These are phyloP conservation scores for Parietichytrium sp. DNA, from an alignment of 108 stramenopile species.

Conservation along the genomic window DNA sequence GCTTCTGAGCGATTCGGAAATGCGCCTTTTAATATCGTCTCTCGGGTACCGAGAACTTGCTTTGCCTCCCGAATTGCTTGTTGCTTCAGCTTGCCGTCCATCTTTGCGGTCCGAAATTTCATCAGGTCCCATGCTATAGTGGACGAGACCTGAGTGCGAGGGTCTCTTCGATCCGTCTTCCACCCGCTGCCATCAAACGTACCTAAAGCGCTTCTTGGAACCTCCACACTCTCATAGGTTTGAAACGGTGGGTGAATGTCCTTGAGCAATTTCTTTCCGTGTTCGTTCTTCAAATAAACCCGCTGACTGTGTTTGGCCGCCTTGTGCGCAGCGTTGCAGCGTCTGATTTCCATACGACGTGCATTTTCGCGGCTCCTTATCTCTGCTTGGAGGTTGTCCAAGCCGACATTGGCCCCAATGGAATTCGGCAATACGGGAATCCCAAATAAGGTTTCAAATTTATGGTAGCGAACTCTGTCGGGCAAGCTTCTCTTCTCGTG, in stretches of 20 bases:
- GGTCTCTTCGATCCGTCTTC: no score
- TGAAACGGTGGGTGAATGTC: not conserved
- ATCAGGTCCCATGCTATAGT: no score
- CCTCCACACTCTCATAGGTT: not conserved
- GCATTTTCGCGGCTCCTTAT: not conserved
- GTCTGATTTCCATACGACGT: not conserved
- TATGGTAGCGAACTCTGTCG: not conserved
- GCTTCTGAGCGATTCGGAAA: no score
- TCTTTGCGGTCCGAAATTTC: no score
- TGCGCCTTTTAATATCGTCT: no score
- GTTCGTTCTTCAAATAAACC: not conserved
- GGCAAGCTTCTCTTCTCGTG: not conserved
- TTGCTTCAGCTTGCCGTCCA: not conserved
- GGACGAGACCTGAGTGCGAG: no score
- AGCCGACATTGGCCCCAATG: not conserved
- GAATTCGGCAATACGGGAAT: constrained; percentile 12
- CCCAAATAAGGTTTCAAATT: constrained; percentile 10
- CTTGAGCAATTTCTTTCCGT: not conserved
- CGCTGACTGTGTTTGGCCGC: constrained; percentile 1
- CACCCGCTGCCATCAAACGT: no score
- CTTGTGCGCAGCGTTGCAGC: not conserved
- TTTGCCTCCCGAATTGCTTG: not conserved
- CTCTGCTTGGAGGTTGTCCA: not conserved
- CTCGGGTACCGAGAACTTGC: not conserved
- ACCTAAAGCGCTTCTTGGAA: not conserved